Conservation (phyloP, 2,329 filamentous ascomycete genomes). For the Leptographium flavum region DNA sequence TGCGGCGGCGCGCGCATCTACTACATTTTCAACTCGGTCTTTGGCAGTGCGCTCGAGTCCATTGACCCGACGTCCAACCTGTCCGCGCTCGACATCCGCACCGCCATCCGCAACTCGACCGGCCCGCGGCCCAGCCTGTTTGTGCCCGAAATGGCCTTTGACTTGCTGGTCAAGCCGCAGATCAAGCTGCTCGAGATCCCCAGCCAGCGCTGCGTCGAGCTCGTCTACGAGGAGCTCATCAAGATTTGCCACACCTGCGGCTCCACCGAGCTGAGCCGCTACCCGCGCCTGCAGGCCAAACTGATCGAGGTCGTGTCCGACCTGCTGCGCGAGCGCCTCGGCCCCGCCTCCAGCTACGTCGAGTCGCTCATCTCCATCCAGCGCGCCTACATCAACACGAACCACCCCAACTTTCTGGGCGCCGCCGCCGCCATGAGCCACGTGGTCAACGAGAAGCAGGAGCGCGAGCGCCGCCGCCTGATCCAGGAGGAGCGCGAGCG, state of each 20-base stretch:
- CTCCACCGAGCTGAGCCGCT: conserved; percentile 82
- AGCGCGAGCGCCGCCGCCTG: conserved; percentile 71
- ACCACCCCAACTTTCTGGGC: conserved; percentile 95
- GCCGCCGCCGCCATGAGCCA: conserved; percentile 96
- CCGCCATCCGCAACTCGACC: conserved; percentile 94
- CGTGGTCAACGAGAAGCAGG: conserved; percentile 87
- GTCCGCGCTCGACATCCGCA: conserved; percentile 86
- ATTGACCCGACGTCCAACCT: conserved; percentile 95
- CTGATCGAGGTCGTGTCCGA: conserved; percentile 97
- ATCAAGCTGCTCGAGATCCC: conserved; percentile 94
- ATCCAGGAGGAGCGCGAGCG: conserved; percentile 76
- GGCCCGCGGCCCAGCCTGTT: conserved; percentile 91
- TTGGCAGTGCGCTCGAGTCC: conserved; percentile 87
- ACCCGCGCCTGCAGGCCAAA: conserved; percentile 86
- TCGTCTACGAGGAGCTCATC: conserved; percentile 97
- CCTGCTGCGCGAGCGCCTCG: conserved; percentile 78
- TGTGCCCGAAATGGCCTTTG: conserved; percentile 94
- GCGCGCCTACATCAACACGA: conserved; percentile 97
- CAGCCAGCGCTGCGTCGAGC: conserved; percentile 89
- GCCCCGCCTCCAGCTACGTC: conserved; percentile 79
- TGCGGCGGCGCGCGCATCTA: conserved; percentile 92
- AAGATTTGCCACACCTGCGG: conserved; percentile 99
- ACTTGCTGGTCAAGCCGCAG: conserved; percentile 93
- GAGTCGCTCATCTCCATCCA: conserved; percentile 96
- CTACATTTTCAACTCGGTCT: conserved; percentile 98